phyloP scores from a whole-genome alignment of 805 yeast genomes.

The Maudiozyma turicensis region DNA sequence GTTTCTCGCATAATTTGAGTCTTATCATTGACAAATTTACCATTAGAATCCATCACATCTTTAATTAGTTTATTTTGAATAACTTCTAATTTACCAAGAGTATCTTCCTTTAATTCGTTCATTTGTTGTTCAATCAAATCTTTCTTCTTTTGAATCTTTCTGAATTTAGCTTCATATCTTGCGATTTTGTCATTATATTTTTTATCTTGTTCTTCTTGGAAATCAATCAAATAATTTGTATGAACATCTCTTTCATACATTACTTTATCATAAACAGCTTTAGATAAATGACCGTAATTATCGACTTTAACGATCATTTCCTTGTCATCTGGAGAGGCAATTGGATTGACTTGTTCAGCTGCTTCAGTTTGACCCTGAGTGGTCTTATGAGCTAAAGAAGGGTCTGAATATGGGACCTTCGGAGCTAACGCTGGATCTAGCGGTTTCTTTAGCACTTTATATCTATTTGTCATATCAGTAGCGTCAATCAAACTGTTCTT shows the following conservation, averaged over 20 bases:
- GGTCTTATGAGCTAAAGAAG: not conserved
- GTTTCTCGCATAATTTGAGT: constrained; percentile 20
- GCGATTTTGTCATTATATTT: constrained; percentile 14
- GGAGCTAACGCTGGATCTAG: constrained; percentile 10
- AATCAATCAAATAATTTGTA: constrained; percentile 12
- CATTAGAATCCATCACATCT: constrained; percentile 16
- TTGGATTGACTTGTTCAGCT: constrained; percentile 5
- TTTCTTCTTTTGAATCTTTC: constrained; percentile 15
- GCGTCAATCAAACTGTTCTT: constrained; percentile 5
- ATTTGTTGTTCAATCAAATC: constrained; percentile 14
- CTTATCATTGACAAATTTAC: constrained; percentile 14
- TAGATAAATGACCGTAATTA: constrained; percentile 20
- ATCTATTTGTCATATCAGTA: constrained; percentile 2
- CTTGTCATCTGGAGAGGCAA: constrained; percentile 25
- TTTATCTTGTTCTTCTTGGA: constrained; percentile 7
- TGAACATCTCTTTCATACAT: constrained; percentile 17
- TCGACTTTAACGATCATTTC: constrained; percentile 21
- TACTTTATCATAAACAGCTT: constrained; percentile 23
- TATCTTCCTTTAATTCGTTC: constrained; percentile 15
- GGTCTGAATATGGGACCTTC: constrained; percentile 6
- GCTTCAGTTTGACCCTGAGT: not conserved
- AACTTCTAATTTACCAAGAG: constrained; percentile 18
- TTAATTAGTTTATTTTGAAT: constrained; percentile 17
- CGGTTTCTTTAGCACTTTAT: constrained; percentile 7
- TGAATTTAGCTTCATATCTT: constrained; percentile 15